Conservation (phyloP, 805 yeast species). For the Candida hispaniensis region DNA sequence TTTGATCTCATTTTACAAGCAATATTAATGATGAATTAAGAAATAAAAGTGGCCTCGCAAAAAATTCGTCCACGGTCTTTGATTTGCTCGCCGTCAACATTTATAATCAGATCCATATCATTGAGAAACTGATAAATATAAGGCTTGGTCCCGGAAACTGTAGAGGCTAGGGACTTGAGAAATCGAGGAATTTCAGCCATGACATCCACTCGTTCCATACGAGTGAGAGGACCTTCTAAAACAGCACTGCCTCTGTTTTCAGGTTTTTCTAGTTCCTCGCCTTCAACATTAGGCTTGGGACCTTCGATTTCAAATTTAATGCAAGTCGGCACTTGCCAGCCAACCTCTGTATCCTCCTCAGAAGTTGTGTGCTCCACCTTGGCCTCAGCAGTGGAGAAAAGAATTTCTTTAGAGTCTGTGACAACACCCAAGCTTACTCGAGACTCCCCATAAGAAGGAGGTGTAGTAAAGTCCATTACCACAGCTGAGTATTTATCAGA, state of each 20-base stretch:
- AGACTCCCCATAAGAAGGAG: constrained; percentile 75
- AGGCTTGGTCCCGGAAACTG: constrained; percentile 95
- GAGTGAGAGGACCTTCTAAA: constrained; percentile 49
- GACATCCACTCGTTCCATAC: constrained; percentile 87
- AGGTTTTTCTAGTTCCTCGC: constrained; percentile 29
- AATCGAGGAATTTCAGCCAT: constrained; percentile 95
- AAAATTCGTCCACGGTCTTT: constrained; percentile 56
- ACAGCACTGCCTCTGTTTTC: constrained; percentile 33
- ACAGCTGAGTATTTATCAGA: constrained; percentile 63
- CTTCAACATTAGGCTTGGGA: constrained; percentile 37
- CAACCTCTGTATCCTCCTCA: constrained; percentile 57
- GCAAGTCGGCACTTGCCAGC: constrained; percentile 78
- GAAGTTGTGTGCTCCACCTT: constrained; percentile 47
- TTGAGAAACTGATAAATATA: constrained; percentile 86
- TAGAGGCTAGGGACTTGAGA: constrained; percentile 85
- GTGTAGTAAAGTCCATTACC: constrained; percentile 93
- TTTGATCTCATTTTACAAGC: no score
- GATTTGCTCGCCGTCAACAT: constrained; percentile 32
- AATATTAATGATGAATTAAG: no score
- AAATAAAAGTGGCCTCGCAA: constrained; percentile 74
- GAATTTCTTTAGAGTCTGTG: constrained; percentile 50
- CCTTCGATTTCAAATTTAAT: constrained; percentile 53
- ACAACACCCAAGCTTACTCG: constrained; percentile 72
- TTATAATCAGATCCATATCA: constrained; percentile 40
- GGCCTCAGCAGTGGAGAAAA: constrained; percentile 58